These are phyloP conservation scores for Pleurotus tuber-regium DNA, from an alignment of 768 basidiomycete genomes.

Conservation along the genomic window DNA sequence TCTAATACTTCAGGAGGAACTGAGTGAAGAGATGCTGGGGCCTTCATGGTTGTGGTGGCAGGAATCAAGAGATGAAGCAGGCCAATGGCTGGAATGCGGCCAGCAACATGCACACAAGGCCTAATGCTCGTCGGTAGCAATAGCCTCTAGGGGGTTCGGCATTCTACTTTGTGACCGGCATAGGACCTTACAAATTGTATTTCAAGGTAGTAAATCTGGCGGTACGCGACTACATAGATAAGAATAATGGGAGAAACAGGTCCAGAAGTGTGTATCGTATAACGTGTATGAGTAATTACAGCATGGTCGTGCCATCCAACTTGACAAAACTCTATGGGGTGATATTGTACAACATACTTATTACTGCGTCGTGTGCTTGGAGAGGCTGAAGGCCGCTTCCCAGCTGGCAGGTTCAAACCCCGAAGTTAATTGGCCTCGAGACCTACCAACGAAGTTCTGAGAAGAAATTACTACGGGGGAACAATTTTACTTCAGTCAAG, in stretches of 20 bases:
- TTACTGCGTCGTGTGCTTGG: conserved; percentile 31
- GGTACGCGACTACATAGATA: no score
- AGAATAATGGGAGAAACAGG: no score
- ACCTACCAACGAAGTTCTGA: conserved; percentile 50
- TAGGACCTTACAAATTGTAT: no score
- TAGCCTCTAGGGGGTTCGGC: conserved; percentile 9
- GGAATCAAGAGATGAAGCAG: background rate
- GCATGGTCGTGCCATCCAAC: no score
- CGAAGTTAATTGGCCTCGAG: conserved; percentile 29
- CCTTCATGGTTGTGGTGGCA: conserved; percentile 19
- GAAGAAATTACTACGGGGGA: conserved; percentile 41
- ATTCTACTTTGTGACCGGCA: conserved; percentile 19
- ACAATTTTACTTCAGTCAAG: conserved; percentile 1
- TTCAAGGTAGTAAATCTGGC: no score
- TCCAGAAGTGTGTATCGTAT: no score
- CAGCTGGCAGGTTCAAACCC: conserved; percentile 36
- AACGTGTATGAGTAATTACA: no score
- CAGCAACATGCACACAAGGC: background rate
- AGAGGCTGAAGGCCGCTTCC: conserved; percentile 54
- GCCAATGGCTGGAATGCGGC: background rate
- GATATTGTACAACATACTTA: no score
- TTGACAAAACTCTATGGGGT: no score
- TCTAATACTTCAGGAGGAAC: conserved; percentile 80
- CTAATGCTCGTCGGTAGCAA: conserved; percentile 7
- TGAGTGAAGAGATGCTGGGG: conserved; percentile 33